These are phyloP conservation scores for Dothideomycetes sp. DNA, from an alignment of 2,329 filamentous ascomycete species.

Conservation along the genomic window DNA sequence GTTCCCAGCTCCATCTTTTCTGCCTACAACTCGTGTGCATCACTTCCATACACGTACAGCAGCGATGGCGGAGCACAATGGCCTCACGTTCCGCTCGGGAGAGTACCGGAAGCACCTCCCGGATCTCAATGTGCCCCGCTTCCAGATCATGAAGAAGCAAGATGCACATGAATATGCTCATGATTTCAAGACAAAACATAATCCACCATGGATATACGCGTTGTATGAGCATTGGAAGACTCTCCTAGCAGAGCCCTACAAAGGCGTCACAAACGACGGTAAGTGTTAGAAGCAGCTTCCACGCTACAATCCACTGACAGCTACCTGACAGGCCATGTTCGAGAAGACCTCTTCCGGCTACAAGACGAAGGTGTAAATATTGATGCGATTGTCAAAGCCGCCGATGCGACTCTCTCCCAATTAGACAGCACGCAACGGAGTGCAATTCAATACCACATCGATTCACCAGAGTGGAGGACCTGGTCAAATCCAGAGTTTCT, in stretches of 20 bases:
- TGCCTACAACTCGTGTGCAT: too few relatives aligned
- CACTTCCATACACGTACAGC: too few relatives aligned
- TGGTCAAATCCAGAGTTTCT: constrained; percentile 66
- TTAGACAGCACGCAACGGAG: constrained; percentile 40
- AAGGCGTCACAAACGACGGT: constrained; percentile 60
- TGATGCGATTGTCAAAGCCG: constrained; percentile 41
- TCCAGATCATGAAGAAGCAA: constrained; percentile 50
- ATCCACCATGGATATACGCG: constrained; percentile 16
- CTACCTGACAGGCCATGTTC: constrained; percentile 12
- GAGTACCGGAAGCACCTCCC: constrained; percentile 48
- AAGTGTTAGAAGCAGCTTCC: constrained; percentile 10
- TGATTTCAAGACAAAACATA: constrained; percentile 12
- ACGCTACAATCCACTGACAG: neutral
- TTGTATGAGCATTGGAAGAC: constrained; percentile 11
- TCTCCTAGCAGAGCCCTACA: constrained; percentile 50
- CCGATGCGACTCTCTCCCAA: constrained; percentile 33
- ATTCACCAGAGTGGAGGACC: constrained; percentile 61
- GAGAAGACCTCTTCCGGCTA: constrained; percentile 21
- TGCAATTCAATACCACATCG: constrained; percentile 48
- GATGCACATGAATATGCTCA: constrained; percentile 49
- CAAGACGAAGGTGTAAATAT: constrained; percentile 56
- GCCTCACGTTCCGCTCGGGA: constrained; percentile 4
- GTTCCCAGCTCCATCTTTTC: too few relatives aligned
- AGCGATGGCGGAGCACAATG: constrained; percentile 5
- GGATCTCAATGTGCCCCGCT: constrained; percentile 47